These are phyloP conservation scores for Closterium sp. DNA, from an alignment of 139 green algal species.

Conservation along the genomic window DNA sequence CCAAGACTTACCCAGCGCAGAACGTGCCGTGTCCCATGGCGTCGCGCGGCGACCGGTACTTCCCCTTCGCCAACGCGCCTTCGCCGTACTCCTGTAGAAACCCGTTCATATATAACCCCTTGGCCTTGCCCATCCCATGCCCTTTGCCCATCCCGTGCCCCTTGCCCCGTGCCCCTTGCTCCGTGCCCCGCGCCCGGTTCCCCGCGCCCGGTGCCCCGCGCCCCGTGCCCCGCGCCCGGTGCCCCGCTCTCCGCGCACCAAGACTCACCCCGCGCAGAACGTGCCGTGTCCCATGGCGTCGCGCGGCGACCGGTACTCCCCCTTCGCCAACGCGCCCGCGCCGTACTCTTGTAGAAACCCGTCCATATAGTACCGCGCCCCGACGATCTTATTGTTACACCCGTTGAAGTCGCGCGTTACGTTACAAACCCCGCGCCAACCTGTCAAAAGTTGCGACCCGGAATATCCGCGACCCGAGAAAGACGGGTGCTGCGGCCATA, in stretches of 20 bases:
- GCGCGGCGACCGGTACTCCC: slow-evolving; percentile 10
- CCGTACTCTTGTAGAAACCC: slow-evolving; percentile 9
- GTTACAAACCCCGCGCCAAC: neutral
- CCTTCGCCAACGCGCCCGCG: neutral
- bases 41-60: neutral
- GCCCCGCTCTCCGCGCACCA: neutral
- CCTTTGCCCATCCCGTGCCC: no score
- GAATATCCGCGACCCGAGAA: neutral
- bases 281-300: slow-evolving; percentile 10
- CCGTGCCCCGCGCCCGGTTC: neutral
- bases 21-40: neutral
- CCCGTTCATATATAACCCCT: no score
- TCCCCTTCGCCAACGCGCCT: neutral
- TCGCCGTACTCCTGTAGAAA: neutral
- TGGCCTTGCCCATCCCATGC: no score
- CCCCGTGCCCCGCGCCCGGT: neutral
- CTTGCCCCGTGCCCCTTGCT: no score
- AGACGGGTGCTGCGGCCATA: neutral
- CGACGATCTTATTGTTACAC: slow-evolving; percentile 16
- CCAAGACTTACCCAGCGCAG: neutral
- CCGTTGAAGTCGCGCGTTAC: neutral
- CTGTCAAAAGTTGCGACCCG: neutral
- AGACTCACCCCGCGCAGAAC: neutral
- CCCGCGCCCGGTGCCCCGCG: neutral
- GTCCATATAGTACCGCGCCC: slow-evolving; percentile 6